Evolutionary conservation across 768 basidiomycete genomes (phyloP), one percentile per base, ranked within the genome.

Genomic region (Naematelia encephala): DNA sequence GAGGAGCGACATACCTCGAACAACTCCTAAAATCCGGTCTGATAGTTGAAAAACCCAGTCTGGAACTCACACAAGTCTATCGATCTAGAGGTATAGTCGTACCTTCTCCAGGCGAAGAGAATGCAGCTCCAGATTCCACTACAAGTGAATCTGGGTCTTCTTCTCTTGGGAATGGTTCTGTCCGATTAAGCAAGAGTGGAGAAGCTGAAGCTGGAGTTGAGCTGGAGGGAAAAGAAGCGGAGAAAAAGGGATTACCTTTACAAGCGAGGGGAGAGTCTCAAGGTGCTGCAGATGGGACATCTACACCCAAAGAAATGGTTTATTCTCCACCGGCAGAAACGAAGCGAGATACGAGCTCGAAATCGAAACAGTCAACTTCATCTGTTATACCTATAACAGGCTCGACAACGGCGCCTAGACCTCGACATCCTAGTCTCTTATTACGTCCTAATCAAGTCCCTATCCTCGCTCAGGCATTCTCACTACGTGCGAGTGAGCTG

Each of bases 1-100:
- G 73, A 43, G 76, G 77, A 1, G 76, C 74, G 0, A 29, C 56
- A 11, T 79, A 77, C 66, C 70, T 79, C 51, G 63, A 66, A 21
- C 62, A 57, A 13, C 48, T 76, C 11, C 53, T 78, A 26, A 62
- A 72, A 23, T 60, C 68, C 26, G 71, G 67, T 21, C 62, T 66
- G 46, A 66, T 75, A 48, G 61, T 62, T 13, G 70, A 72, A 56
- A 66, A 60, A 42, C 48, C 73, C 12, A 67, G 65, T 2, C 23
- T 48, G 10, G 56, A 64, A 26, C 66, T 77, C 26, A 63, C 65
- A 53, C 46, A 56, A 28, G 56, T 76, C 30, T 77, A 77, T 60
- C 49, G 51, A 16, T 25, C 51, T 23, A 60, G 51, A 46, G 60
- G 57, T 13, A 43, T 56, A n/a, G 54, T 39, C 12, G 34, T 56